phyloP scores from a whole-genome alignment of 1,139 yeast genomes.

The Arxiozyma telluris region DNA sequence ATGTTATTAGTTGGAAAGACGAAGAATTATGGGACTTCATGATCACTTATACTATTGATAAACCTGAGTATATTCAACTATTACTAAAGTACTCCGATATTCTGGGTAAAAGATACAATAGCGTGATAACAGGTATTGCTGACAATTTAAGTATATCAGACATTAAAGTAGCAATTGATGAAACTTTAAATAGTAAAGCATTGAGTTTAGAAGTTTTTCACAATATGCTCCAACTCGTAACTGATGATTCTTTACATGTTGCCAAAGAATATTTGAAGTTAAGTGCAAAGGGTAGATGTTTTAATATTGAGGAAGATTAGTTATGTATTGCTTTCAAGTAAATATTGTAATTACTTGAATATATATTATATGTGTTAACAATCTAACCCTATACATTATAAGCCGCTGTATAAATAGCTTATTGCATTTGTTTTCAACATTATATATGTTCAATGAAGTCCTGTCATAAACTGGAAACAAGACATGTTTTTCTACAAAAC shows the following conservation, averaged over 20 bases:
- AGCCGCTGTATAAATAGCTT: not conserved
- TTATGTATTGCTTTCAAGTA: not conserved
- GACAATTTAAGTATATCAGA: constrained; percentile 54
- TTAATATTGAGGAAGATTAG: constrained; percentile 23
- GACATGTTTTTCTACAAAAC: not conserved
- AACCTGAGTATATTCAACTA: constrained; percentile 67
- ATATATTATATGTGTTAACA: no score
- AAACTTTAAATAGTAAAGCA: constrained; percentile 59
- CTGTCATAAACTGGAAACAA: not conserved
- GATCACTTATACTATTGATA: constrained; percentile 58
- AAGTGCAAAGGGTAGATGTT: constrained; percentile 38
- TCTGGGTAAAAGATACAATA: constrained; percentile 53
- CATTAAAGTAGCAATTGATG: constrained; percentile 49
- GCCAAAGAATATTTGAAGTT: constrained; percentile 35
- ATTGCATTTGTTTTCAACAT: no score
- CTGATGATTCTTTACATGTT: constrained; percentile 44
- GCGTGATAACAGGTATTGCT: constrained; percentile 59
- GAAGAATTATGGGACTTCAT: constrained; percentile 71
- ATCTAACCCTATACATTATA: no score
- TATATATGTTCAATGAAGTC: no score
- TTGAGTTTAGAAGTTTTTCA: constrained; percentile 49
- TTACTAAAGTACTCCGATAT: constrained; percentile 64
- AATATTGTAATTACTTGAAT: no score
- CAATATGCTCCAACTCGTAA: constrained; percentile 53
- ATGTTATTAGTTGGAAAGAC: constrained; percentile 65